Base-by-base conservation (phyloP, 1,284 basidiomycete species). In the Rhodotorula sp. region DNA sequence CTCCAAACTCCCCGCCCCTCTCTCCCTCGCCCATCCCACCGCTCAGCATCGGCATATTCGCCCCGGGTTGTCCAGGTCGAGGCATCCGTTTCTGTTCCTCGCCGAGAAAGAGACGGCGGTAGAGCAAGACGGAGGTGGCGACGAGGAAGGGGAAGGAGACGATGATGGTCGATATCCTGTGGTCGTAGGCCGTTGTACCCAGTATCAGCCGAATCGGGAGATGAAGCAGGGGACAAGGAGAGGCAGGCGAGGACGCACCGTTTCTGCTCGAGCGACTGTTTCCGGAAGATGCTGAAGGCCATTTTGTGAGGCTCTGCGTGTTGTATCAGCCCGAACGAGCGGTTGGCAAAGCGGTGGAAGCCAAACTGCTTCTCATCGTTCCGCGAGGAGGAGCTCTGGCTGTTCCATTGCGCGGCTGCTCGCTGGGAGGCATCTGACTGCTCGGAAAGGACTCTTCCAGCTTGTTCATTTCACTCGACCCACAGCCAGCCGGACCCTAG, bases 71-170 rank as follows among this genome's bases (percentile, higher is more conserved):
- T 13, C 53, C 30, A 5, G 55, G 24, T 10, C 34, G n/a, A 34
- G 67, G 34, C 70, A 75, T 53, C 0, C 46, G 51, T 2, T 51
- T 53, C 59, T 75, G 73, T 48, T 75, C 66, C 57, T 75, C 71
- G 46, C 73, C 73, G 24, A 72, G 68, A 34, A 70, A 34, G 46
- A 72, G 62, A 4, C 73, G 71, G 52, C 72, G 72, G 71, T 75
- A 75, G 31, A 75, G 62, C 6, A 75, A 57, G 59, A 68, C 46
- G 2, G 68, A 64, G 0, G 71, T 68, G 22, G 64, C 73, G 62
- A 72, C 65, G 47, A 75, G 56, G 69, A 75, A 72, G 16, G 73
- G 73, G 15, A 65, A 53, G 7, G 73, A 44, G 50, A 75, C 62
- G 64, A 75, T 75, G 47, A 75, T 70, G 15, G 71, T 67, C 18